Evolutionary conservation across 306 rosid genomes (phyloP), one percentile per base, ranked within the genome.

Genomic region (Mucuna pruriens): DNA sequence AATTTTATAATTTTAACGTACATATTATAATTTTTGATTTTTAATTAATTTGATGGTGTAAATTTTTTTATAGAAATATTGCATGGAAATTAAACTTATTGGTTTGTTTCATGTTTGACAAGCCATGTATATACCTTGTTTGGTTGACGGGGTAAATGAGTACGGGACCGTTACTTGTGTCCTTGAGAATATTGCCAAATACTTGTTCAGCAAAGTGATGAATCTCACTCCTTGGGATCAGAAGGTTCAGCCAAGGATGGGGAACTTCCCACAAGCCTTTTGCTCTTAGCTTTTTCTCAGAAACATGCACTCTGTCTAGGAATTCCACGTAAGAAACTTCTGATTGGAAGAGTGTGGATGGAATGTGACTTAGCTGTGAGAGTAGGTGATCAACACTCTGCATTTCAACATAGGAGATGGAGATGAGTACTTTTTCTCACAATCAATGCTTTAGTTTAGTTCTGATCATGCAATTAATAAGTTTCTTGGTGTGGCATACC

Each of bases 171-270:
- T 89, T 96, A 75, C 86, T 90, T 40, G 88, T 80, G 80, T 90
- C 87, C 71, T 52, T 77, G 26, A 93, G 94, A 75, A 92, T 92
- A 55, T 92, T 89, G 76, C 97, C 94, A 74, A 96, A 93, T 33
- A 93, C 97, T 68, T 73, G 84, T 78, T 86, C 61, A 73, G 90
- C 87, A 69, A 93, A 93, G 52, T 73, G 82, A 49, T 85, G 89
- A 80, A 93, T 90, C 82, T 85, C 87, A 86, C 90, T 89, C 54
- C 82, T 90, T 15, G 97, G 98, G 62, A 96, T 69, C 7, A 96
- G 82, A 57, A 96, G 88, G 86, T 96, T 96, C 80, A 96, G 80
- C 99, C 99, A 96, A 20, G 99, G 99, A 71, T 93, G 99, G 57
- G 97, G 98, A 86, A 96, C 87, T 52, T 96, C 97, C 98, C 94